Conservation (phyloP, 768 basidiomycete genomes). For the Gymnopilus dilepis region DNA sequence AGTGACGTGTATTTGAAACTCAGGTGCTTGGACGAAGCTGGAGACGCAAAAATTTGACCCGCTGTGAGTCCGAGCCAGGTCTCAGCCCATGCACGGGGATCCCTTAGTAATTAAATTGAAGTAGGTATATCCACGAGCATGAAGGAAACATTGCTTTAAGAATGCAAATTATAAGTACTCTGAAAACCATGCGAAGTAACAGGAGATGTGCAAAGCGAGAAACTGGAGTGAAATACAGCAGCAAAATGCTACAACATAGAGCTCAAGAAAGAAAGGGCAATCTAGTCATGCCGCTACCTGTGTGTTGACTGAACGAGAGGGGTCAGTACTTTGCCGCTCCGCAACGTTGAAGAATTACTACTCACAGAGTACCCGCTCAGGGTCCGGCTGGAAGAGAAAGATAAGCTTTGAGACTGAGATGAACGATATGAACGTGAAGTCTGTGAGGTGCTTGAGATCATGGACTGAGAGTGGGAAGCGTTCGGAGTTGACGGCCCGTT, state of each 20-base stretch:
- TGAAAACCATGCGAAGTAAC: conserved; percentile 39
- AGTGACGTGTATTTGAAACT: conserved; percentile 57
- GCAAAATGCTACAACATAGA: conserved; percentile 23
- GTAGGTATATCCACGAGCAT: conserved; percentile 14
- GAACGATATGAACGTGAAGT: conserved; percentile 72
- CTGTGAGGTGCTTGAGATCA: conserved; percentile 60
- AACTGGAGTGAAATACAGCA: conserved; percentile 40
- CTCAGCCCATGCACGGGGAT: not conserved
- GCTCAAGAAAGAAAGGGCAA: conserved; percentile 18
- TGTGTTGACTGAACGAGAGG: conserved; percentile 40
- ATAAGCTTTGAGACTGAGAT: conserved; percentile 71
- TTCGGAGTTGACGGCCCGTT: conserved; percentile 66
- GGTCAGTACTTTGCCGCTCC: conserved; percentile 14
- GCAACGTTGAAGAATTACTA: conserved; percentile 24
- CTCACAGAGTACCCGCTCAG: conserved; percentile 73
- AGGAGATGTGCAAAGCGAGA: conserved; percentile 40
- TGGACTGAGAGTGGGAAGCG: conserved; percentile 56
- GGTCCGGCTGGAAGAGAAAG: conserved; percentile 79
- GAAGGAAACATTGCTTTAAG: conserved; percentile 20
- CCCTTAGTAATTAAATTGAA: conserved; percentile 6
- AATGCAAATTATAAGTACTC: conserved; percentile 36
- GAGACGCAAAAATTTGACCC: conserved; percentile 44
- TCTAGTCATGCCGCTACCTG: conserved; percentile 36
- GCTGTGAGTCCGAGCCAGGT: not conserved
- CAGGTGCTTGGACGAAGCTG: conserved; percentile 54